Evolutionary conservation across 352 stramenopile species (phyloP), one percentile per base, ranked within the genome.

Genomic region (Blastocystis sp.): DNA sequence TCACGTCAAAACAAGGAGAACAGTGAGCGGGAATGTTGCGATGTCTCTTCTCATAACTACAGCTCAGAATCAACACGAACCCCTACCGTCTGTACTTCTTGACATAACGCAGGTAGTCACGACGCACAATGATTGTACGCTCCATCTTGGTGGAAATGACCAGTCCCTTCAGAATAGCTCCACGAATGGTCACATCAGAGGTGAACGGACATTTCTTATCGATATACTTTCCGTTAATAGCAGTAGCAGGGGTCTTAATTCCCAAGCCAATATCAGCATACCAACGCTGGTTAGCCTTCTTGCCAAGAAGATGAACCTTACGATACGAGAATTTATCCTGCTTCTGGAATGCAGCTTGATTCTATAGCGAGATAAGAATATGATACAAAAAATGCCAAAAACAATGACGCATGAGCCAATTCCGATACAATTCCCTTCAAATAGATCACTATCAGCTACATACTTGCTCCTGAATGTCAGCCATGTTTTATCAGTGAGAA

Each of bases 171-270:
- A 98, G 93, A 91, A 96, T 98, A 93, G 96, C 95, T 92, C 96
- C 97, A 93, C 96, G 96, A 93, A 99, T 99, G 91, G 96, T 98
- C 76, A 99, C 97, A 93, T 99, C 97, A 92, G 96, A 96, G 50
- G 96, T 99, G 94, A 99, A 99, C 85, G 97, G 97, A 93, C 96
- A 99, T 94, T 99, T 99, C 94, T 99, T 99, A 95, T 99, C 97
- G 62, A 99, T 95, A 92, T 98, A 99, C 91, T 93, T 97, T 91
- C 96, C 96, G 53, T 73, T 16, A 47, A 81, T 81, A 47, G 70
- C 70, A 81, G 70, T 41, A 11, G 55, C 70, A 81, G 70, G 70
- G 56, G 70, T 81, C 30, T 81, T 81, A 45, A 81, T 75, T 6
- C 30, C 30, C 56, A 81, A 41, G 65, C 70, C 70, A 26, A 81